Evolutionary conservation across 208 protist species (phyloP), one percentile per base, ranked within the genome.

Genomic region (Lotmaria passim): DNA sequence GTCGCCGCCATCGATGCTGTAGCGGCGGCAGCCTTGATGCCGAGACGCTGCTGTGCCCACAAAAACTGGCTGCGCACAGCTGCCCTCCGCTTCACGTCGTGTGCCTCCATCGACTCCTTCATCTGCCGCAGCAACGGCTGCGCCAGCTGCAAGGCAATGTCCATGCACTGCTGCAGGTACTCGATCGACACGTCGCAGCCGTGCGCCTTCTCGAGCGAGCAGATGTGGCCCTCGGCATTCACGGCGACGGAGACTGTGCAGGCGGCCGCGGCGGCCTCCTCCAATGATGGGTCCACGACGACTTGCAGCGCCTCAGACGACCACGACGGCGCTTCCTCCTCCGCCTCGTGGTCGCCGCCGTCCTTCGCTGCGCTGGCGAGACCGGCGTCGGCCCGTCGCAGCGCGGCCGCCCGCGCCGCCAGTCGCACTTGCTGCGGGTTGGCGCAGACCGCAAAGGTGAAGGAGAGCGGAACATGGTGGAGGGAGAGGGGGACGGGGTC

Each of bases 401-500:
- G 55, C 50, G 52, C 60, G 3, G 77, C 75, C 21, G 61, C 67
- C 14, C 82, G 78, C 46, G 55, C 50, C 50, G 69, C 79, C 56
- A 85, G 66, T 24, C 69, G 68, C 57, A 81, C 55, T 28, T 60
- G 69, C 36, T 77, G 48, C 19, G 83, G 81, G 57, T 80, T 50
- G 48, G 76, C 73, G 36, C 87, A 89, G 38, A 97, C 78, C 23
- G 84, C 93, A 56, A 93, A 93, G 34, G 81, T 90, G 52, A 84
- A 87, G 48, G 78, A 75, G 14, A 99, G 53, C 4, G 98, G 98
- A 11, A 87, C 78, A 84, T 99, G 97, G 62, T 98, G 97, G 43
- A 99, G 80, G 19, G 81, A 88, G 15, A 99, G 81, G 33, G 97
- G 96, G 6, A 98, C 93, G 2, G 98, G 97, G 47, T 98, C 95